Base-by-base conservation (phyloP, 2,329 filamentous ascomycete genomes). In the Akanthomyces uredinophilus region DNA sequence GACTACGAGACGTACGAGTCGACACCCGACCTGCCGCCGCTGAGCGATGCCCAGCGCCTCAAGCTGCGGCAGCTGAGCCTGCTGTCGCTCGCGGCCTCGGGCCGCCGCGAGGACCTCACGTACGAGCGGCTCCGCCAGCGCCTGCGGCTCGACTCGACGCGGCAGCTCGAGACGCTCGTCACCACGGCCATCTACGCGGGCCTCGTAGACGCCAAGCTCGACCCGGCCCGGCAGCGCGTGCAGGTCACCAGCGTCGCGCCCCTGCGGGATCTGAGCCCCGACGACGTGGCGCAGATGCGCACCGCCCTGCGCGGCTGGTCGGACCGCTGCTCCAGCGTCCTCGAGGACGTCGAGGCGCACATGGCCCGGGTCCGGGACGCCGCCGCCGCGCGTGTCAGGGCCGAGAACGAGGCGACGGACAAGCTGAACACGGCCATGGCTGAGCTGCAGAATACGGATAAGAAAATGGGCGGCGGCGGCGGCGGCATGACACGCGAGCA, bases 1-100 rank as follows among this genome's bases (percentile, higher is more conserved):
- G 96, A 92, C 64, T 97, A 92, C 80, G 79, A 84, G 64, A 85
- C 88, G 68, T 97, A 96, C 79, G 71, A 67, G 24, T 64, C 58
- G 18, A 24, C 49, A 5, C 60, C 74, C 22, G 68, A 68, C 65
- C 87, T 97, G 3, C 95, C 94, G 2, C 65, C 80, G 8, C 85
- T 99, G 54, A 88, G 83, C 71, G 81, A 85, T 0, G 80, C 84
- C 60, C 95, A 99, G 78, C 78, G 81, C 49, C 83, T 87, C 66
- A 99, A 99, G 78, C 89, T 99, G 49, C 90, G 92, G 60, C 91
- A 97, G 71, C 88, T 99, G 44, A 92, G 92, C 22, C 86, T 99
- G 64, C 83, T 99, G 51, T 89, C 91, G 0, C 86, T 97, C 64
- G 88, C 91, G 63, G 49, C 58, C 24, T 60, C 58, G 24, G 39